phyloP scores from a whole-genome alignment of 2,329 filamentous ascomycete genomes.

The Annulohypoxylon truncatum region DNA sequence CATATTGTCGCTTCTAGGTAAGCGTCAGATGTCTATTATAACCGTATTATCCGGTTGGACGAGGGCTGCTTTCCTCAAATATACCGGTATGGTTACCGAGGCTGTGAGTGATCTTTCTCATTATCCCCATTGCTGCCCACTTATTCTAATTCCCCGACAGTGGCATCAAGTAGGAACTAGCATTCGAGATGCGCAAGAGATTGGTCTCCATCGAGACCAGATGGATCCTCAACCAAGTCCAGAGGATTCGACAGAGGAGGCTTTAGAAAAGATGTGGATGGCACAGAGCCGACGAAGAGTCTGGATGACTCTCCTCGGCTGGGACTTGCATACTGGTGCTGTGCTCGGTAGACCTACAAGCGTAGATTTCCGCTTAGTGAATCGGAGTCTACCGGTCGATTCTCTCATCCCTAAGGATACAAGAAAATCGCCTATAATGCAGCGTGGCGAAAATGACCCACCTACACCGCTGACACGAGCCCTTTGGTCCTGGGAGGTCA shows the following conservation, averaged over 20 bases:
- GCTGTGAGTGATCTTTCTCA: constrained; percentile 54
- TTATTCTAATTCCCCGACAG: constrained; percentile 47
- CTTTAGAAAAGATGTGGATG: constrained; percentile 68
- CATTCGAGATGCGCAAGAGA: constrained; percentile 71
- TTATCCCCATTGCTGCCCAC: not conserved
- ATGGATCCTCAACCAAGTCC: constrained; percentile 62
- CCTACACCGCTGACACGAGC: constrained; percentile 67
- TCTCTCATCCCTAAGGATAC: constrained; percentile 60
- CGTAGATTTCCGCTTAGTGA: constrained; percentile 61
- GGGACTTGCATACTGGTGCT: constrained; percentile 66
- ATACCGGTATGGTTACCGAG: constrained; percentile 68
- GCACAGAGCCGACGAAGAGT: constrained; percentile 66
- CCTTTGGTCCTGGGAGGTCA: constrained; percentile 63
- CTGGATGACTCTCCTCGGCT: constrained; percentile 66
- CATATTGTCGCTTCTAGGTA: constrained; percentile 66
- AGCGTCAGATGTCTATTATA: constrained; percentile 65
- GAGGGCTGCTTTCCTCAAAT: constrained; percentile 68
- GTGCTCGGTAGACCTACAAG: constrained; percentile 68
- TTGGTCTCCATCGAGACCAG: constrained; percentile 67
- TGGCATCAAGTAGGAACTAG: constrained; percentile 68
- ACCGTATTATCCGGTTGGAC: constrained; percentile 69
- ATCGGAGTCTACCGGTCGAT: constrained; percentile 65
- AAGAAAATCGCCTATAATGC: constrained; percentile 60
- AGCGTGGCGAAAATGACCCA: constrained; percentile 62
- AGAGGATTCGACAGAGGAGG: constrained; percentile 58